Conservation (phyloP, 192 early-diverging fungal genomes). For the Umbelopsis ramanniana region DNA sequence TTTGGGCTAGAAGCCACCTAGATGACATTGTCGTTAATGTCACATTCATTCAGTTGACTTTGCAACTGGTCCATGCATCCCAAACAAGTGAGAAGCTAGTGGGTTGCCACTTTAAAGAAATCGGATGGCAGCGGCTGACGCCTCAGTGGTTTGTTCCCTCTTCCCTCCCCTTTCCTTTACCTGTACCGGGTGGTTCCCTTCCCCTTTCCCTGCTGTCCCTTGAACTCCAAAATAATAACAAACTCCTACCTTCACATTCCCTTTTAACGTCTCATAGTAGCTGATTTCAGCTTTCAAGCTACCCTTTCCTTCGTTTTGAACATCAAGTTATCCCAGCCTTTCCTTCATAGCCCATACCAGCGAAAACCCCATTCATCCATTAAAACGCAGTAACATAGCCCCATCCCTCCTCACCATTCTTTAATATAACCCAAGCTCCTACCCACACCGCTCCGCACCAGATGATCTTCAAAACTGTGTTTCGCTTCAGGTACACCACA, state of each 20-base stretch:
- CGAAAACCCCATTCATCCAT: background rate
- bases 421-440: background rate
- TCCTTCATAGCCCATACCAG: constrained; percentile 12
- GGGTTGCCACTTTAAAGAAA: constrained; percentile 18
- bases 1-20: background rate
- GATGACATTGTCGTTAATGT: constrained; percentile 13
- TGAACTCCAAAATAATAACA: constrained; percentile 20
- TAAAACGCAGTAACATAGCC: background rate
- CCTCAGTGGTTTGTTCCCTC: constrained; percentile 9
- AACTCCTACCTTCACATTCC: constrained; percentile 24
- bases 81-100: background rate
- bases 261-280: constrained; percentile 24
- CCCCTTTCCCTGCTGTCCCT: constrained; percentile 22
- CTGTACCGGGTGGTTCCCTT: background rate
- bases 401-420: background rate
- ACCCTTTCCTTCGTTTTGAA: constrained; percentile 19
- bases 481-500: constrained; percentile 9
- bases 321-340: constrained; percentile 10
- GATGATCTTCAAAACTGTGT: constrained; percentile 19
- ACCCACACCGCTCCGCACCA: background rate
- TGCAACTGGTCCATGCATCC: constrained; percentile 18
- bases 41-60: constrained; percentile 10
- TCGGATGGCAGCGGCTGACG: constrained; percentile 24
- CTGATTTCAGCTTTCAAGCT: constrained; percentile 9
- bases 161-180: background rate